Conservation (phyloP, 352 stramenopile genomes). For the Globisporangium emineosum region DNA sequence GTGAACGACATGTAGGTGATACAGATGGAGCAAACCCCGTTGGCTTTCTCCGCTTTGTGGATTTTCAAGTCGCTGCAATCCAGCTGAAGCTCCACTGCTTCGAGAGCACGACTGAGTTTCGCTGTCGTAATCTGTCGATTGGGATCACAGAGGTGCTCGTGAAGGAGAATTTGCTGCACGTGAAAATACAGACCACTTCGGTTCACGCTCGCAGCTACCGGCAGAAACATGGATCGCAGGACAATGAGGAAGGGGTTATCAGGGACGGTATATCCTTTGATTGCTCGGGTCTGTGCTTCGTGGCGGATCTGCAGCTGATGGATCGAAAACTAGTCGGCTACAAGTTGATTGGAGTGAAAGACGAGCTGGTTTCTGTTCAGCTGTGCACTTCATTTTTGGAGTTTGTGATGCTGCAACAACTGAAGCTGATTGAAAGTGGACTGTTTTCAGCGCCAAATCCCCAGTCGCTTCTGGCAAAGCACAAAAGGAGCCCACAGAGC, state of each 20-base stretch:
- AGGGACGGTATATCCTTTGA: constrained; percentile 8
- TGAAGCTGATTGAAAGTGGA: constrained; percentile 34
- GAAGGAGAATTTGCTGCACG: constrained; percentile 40
- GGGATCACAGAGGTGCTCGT: constrained; percentile 64
- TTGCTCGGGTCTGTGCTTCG: constrained; percentile 15
- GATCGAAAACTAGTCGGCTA: constrained; percentile 34
- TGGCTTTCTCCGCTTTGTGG: constrained; percentile 64
- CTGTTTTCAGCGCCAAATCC: constrained; percentile 4
- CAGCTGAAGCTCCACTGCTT: constrained; percentile 34
- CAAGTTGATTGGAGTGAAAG: constrained; percentile 26
- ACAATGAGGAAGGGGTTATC: neutral
- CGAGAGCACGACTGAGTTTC: constrained; percentile 28
- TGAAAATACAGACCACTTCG: constrained; percentile 29
- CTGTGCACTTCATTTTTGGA: constrained; percentile 47
- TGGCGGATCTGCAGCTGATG: constrained; percentile 22
- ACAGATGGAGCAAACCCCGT: constrained; percentile 32
- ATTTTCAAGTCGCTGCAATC: constrained; percentile 42
- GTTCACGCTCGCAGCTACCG: constrained; percentile 18
- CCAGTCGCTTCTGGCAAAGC: neutral
- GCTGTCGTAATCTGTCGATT: constrained; percentile 40
- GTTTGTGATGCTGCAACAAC: constrained; percentile 28
- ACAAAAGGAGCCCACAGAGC: neutral
- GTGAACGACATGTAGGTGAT: neutral
- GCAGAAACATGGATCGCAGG: neutral
- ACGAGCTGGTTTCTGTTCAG: constrained; percentile 31